Percentiles rank a stretch among this genome's conserved stretches.
phyloP scores from a whole-genome alignment of 768 basidiomycete genomes.

The Leccinum incarnatum region DNA sequence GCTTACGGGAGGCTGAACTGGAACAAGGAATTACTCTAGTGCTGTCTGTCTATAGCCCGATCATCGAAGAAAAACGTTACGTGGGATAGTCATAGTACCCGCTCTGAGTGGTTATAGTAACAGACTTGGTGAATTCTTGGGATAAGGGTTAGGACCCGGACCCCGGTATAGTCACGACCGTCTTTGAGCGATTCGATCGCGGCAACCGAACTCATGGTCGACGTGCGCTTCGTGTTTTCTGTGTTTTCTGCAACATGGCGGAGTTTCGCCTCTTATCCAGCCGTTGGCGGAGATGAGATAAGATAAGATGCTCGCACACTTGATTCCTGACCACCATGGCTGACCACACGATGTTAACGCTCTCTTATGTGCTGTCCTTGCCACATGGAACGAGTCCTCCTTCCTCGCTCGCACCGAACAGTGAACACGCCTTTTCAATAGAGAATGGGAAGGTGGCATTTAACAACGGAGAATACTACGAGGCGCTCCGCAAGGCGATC shows the following conservation, averaged over 20 bases:
- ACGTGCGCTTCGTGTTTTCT: conserved; percentile 73
- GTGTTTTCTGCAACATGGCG: conserved; percentile 82
- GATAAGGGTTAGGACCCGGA: conserved; percentile 45
- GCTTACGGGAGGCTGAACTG: conserved; percentile 35
- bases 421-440: conserved; percentile 27
- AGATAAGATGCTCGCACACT: conserved; percentile 6
- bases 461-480: conserved; percentile 42
- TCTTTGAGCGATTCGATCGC: conserved; percentile 94
- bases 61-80: not conserved
- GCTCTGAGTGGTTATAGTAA: conserved; percentile 53
- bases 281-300: conserved; percentile 18
- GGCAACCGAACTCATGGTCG: conserved; percentile 81
- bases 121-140: conserved; percentile 55
- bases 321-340: conserved; percentile 14
- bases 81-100: conserved; percentile 27
- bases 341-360: conserved; percentile 12
- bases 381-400: conserved; percentile 17
- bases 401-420: conserved; percentile 20
- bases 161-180: conserved; percentile 78
- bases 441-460: conserved; percentile 16
- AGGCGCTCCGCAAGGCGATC: conserved; percentile 46
- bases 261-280: conserved; percentile 83
- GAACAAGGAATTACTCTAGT: conserved; percentile 41
- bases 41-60: conserved; percentile 2
- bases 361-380: conserved; percentile 23